Conservation (phyloP, 2,329 filamentous ascomycete genomes). For the Calonectria leucothoes region DNA sequence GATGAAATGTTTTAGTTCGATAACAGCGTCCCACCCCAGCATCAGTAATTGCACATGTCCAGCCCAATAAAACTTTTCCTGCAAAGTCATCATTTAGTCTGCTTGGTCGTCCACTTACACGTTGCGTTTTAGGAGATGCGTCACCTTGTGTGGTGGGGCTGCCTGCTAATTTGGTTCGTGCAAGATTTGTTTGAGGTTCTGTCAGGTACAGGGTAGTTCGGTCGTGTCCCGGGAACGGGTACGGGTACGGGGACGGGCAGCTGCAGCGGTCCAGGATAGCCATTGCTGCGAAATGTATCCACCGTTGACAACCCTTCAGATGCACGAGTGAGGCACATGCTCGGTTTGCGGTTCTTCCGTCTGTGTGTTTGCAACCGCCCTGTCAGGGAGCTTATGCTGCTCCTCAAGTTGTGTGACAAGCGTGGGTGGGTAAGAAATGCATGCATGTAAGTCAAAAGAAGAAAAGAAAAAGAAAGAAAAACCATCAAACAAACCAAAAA, state of each 20-base stretch:
- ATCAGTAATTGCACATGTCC: background rate
- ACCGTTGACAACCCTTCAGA: slow-evolving; percentile 5
- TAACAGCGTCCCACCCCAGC: background rate
- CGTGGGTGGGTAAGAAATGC: background rate
- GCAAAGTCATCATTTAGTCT: slow-evolving; percentile 7
- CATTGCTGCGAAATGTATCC: slow-evolving; percentile 7
- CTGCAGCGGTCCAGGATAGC: slow-evolving; percentile 18
- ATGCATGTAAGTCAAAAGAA: background rate
- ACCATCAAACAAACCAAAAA: background rate
- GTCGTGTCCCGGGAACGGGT: background rate
- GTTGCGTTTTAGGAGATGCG: background rate
- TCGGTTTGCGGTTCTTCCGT: background rate
- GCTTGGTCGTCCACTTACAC: background rate
- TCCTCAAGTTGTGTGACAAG: background rate
- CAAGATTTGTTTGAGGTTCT: slow-evolving; percentile 7
- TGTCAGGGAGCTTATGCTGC: background rate
- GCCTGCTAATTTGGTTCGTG: slow-evolving; percentile 2
- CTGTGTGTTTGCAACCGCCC: slow-evolving; percentile 15
- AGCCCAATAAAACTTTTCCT: background rate
- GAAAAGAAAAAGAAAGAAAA: background rate
- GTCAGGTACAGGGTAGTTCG: slow-evolving; percentile 27
- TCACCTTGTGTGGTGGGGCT: slow-evolving; percentile 12
- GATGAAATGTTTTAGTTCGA: background rate
- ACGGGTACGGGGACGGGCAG: background rate
- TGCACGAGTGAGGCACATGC: slow-evolving; percentile 14